Base-by-base conservation (phyloP, 1,284 basidiomycete species). In the Bondarzewia mesenterica region DNA sequence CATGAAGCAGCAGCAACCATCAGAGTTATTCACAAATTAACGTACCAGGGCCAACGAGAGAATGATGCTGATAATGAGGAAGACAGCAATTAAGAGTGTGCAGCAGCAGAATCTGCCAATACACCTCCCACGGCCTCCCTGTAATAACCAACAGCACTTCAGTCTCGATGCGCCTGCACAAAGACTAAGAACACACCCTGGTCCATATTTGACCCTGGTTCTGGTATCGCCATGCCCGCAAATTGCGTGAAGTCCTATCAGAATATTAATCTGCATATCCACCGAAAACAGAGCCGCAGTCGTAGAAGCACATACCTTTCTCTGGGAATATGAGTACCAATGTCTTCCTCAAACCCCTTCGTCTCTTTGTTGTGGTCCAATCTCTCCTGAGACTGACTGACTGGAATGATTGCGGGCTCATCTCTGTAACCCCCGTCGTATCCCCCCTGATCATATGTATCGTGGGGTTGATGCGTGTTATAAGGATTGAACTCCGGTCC, bases 21-120 rank as follows among this genome's bases (percentile, higher is more conserved):
- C 15, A 27, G 20, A 39, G 16, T 5, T 20, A 12, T 6, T 22
- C 7, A 42, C 16, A 37, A 22, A 45, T 44, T 23, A 39, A 69
- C 80, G 64, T 58, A 93, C 90, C 64, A 93, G 60, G 6, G 77
- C 74, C 36, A 93, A 73, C 0, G 86, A 69, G 18, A 93, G 71
- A 15, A 85, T 52, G 41, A 89, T 75, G 64, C 77, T 73, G 48
- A 85, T 57, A 43, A 88, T 58, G 25, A 89, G 56, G 57, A 85
- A 74, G 25, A 82, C 42, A 5, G 64, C 54, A 20, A 74, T 73
- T 68, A 84, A 68, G n/a, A 85, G 45, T 7, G 77, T 75, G 58
- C 84, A 85, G 53, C 77, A 81, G 58, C 71, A 80, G 60, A 85
- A 80, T 52, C 82, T 64, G 35, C 78, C 74, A 25, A 77, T 57